These are phyloP conservation scores for Lactifluus echinatus DNA, from an alignment of 768 basidiomycete genomes.

Conservation along the genomic window DNA sequence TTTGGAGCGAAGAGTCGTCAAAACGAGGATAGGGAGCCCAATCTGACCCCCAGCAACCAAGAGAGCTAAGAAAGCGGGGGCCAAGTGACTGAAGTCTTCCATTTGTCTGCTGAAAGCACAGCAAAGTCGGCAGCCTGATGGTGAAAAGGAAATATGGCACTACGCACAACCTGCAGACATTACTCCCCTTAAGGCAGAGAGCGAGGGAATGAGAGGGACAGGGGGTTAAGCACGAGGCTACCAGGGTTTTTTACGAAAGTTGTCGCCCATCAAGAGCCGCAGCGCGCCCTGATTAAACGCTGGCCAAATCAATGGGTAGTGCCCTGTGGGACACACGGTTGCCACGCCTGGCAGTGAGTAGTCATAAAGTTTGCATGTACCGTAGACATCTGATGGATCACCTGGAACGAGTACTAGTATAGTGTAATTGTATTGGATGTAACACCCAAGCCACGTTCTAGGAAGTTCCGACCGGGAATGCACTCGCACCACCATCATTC, in stretches of 20 bases:
- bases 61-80: slow-evolving; percentile 36
- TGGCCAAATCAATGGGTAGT: no score
- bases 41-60: slow-evolving; percentile 46
- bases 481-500: background rate
- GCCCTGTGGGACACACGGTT: no score
- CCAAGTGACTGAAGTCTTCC: slow-evolving; percentile 23
- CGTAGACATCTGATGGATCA: no score
- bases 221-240: background rate
- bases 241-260: background rate
- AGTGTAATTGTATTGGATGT: no score
- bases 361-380: no score
- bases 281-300: background rate
- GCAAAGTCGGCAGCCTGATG: no score
- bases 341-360: no score
- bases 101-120: background rate
- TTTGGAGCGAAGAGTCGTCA: slow-evolving; percentile 37
- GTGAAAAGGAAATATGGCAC: background rate
- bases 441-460: no score
- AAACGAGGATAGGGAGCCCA: slow-evolving; percentile 40
- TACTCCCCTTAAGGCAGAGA: background rate
- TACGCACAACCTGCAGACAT: background rate
- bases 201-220: background rate
- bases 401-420: no score
- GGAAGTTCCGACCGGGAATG: no score
- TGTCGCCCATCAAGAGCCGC: background rate